Evolutionary conservation across 495 filamentous ascomycete genomes (phyloP), one percentile per base, ranked within the genome.

Genomic region (Penicillium taxi): DNA sequence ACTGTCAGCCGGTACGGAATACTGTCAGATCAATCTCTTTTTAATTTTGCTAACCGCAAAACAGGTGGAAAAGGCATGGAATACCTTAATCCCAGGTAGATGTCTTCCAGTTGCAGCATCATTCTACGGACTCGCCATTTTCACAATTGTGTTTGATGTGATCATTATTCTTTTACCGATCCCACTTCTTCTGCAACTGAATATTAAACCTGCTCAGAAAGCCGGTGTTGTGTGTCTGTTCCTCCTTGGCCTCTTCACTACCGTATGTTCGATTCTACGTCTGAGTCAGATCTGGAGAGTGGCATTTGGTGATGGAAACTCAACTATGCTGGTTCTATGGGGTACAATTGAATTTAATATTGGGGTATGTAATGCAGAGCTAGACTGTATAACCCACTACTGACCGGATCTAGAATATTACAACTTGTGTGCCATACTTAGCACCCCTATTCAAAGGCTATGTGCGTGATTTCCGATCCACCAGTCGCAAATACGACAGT

Each of bases 331-430:
- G 9, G 65, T 78, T 5, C 47, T 77, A 1, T 77, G 70, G 72
- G 73, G 73, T 1, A 69, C 69, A 4, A 74, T 78, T 32, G 73
- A 77, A 43, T 68, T 78, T 48, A 77, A 77, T 45, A 59, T 75
- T 31, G 74, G 74, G 24, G 63, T 65, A 56, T 28, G 57, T 20
- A 8, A 24, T 8, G 9, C 32, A 13, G 11, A 11, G 11, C 6
- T 31, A 16, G 16, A 3, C 2, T 6, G 4, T 9, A 16, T 14
- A 32, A 18, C 5, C n/a, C 8, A 11, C 16, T 14, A 18, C 16
- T 17, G 9, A 32, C 5, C 29, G 9, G 29, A 7, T 17, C 12
- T 42, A 71, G 66, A 71, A 71, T 35, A 63, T 71, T 37, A 57
- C 69, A 16, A 68, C 67, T 0, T 69, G 63, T 11, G 43, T 66